Evolutionary conservation across 1,284 basidiomycete species (phyloP).

Genomic region (Psilocybe mexicana): DNA sequence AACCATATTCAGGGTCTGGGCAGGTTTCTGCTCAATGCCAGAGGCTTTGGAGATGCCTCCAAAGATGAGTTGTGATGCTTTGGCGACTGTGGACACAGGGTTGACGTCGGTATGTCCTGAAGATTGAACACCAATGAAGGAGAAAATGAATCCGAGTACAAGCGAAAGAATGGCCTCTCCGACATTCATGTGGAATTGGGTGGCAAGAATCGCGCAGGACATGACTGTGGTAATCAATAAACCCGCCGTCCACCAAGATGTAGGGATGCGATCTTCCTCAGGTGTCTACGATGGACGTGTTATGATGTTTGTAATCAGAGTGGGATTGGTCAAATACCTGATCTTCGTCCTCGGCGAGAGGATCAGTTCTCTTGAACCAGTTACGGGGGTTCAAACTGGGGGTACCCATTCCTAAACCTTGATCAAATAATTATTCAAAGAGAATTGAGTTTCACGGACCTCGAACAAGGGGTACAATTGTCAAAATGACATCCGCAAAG

Average conservation of each 20-base stretch:
- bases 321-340: constrained; percentile 19
- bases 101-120: constrained; percentile 61
- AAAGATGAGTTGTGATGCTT: constrained; percentile 62
- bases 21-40: constrained; percentile 35
- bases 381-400: constrained; percentile 26
- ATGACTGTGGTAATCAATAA: constrained; percentile 50
- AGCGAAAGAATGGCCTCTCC: constrained; percentile 56
- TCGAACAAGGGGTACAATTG: constrained; percentile 32
- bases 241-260: constrained; percentile 56
- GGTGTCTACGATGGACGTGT: constrained; percentile 31
- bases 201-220: constrained; percentile 56
- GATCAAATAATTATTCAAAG: background rate
- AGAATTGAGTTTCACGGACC: constrained; percentile 18
- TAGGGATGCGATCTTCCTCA: constrained; percentile 55
- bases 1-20: constrained; percentile 57
- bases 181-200: constrained; percentile 59
- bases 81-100: constrained; percentile 58
- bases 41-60: constrained; percentile 57
- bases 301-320: background rate
- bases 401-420: constrained; percentile 16
- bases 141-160: constrained; percentile 66
- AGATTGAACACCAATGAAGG: constrained; percentile 68
- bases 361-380: constrained; percentile 31
- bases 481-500: constrained; percentile 47
- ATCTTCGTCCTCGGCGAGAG: constrained; percentile 45